These are phyloP conservation scores for Ustilago esculenta DNA, from an alignment of 1,284 basidiomycete species.

Conservation along the genomic window DNA sequence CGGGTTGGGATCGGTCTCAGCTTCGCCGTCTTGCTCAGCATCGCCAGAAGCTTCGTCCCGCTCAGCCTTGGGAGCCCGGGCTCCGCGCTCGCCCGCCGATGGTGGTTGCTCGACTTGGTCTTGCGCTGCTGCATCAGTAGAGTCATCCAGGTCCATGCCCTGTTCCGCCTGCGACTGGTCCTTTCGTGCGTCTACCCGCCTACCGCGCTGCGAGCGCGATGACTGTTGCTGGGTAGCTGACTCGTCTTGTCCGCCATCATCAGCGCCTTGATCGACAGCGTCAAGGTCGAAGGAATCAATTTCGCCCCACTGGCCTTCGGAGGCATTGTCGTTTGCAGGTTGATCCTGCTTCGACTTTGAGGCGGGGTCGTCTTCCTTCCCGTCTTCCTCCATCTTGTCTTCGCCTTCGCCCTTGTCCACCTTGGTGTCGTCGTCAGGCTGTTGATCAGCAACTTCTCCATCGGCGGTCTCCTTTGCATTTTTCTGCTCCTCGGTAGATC, in stretches of 20 bases:
- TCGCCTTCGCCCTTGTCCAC: constrained; percentile 48
- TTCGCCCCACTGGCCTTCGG: constrained; percentile 15
- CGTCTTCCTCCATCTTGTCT: constrained; percentile 47
- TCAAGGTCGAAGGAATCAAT: constrained; percentile 37
- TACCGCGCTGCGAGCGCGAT: constrained; percentile 33
- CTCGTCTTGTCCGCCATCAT: constrained; percentile 43
- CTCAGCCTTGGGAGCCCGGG: constrained; percentile 21
- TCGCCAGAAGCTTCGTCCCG: constrained; percentile 22
- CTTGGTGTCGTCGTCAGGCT: constrained; percentile 34
- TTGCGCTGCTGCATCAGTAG: constrained; percentile 62
- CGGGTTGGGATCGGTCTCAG: constrained; percentile 71
- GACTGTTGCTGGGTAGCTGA: constrained; percentile 48
- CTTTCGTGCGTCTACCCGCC: constrained; percentile 36
- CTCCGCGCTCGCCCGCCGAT: constrained; percentile 18
- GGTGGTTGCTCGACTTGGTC: constrained; percentile 58
- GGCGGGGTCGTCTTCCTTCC: constrained; percentile 29
- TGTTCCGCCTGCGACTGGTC: constrained; percentile 56
- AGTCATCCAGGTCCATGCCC: constrained; percentile 55
- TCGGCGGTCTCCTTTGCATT: constrained; percentile 63
- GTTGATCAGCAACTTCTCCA: constrained; percentile 26
- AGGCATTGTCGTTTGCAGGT: constrained; percentile 8
- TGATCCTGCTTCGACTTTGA: constrained; percentile 14
- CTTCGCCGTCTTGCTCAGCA: constrained; percentile 44
- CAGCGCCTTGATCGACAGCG: constrained; percentile 41
- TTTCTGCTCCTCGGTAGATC: constrained; percentile 44